phyloP scores from a whole-genome alignment of 768 basidiomycete species.

The Trametes villosa region DNA sequence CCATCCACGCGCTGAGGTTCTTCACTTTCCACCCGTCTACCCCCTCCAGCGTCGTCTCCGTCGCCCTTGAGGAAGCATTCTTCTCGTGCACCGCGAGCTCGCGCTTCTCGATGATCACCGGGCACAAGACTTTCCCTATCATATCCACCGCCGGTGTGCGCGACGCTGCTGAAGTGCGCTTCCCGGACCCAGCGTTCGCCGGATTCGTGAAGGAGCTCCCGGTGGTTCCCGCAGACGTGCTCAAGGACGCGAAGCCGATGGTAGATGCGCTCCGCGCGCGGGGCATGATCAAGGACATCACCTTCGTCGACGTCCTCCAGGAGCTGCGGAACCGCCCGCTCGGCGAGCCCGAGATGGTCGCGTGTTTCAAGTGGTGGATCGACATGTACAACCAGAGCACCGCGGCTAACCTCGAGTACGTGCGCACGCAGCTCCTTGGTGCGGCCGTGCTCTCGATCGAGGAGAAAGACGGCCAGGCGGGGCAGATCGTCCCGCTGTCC shows the following conservation, averaged over 20 bases:
- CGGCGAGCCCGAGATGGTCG: conserved; percentile 70
- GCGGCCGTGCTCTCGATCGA: conserved; percentile 64
- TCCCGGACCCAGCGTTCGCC: conserved; percentile 71
- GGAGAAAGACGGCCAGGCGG: conserved; percentile 40
- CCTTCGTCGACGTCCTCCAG: conserved; percentile 79
- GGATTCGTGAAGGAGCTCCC: conserved; percentile 81
- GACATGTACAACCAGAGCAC: conserved; percentile 44
- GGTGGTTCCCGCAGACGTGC: conserved; percentile 65
- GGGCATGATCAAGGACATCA: conserved; percentile 72
- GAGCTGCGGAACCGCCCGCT: conserved; percentile 78
- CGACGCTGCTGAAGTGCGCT: conserved; percentile 66
- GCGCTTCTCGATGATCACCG: conserved; percentile 18
- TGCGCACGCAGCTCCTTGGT: conserved; percentile 66
- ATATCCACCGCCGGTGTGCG: conserved; percentile 78
- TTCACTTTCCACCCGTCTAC: conserved; percentile 91
- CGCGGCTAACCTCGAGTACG: conserved; percentile 43
- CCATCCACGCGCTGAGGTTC: conserved; percentile 82
- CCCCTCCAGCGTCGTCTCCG: conserved; percentile 79
- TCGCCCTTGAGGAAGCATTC: conserved; percentile 74
- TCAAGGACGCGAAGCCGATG: conserved; percentile 60
- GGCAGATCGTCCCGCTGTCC: conserved; percentile 70
- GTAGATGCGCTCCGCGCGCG: conserved; percentile 62
- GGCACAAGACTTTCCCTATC: conserved; percentile 56
- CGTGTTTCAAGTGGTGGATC: conserved; percentile 89
- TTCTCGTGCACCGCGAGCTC: conserved; percentile 57